Percentiles rank a stretch among this genome's conserved stretches.
Evolutionary conservation across 2,329 filamentous ascomycete genomes (phyloP).

Genomic region (Calonectria ilicicola): DNA sequence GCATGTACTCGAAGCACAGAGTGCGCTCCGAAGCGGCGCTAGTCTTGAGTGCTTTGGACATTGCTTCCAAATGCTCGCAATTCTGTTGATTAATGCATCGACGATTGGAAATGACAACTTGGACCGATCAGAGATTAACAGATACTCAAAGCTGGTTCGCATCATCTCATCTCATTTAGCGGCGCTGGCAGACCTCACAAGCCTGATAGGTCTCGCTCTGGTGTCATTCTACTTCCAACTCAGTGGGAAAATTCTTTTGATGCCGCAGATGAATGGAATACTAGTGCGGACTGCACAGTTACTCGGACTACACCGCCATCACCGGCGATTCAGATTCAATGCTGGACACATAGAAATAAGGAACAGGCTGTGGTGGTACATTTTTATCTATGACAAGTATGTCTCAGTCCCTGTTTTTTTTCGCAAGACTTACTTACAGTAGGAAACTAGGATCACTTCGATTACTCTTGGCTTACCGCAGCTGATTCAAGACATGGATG

Average conservation of each 20-base stretch:
- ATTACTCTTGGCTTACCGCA: not conserved
- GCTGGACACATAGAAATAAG: slow-evolving; percentile 1
- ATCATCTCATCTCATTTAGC: not conserved
- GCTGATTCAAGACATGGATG: not conserved
- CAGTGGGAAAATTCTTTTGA: not conserved
- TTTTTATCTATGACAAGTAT: not conserved
- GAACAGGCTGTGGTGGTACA: not conserved
- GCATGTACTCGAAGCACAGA: not conserved
- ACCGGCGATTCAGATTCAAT: not conserved
- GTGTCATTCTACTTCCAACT: not conserved
- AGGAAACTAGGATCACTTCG: not conserved
- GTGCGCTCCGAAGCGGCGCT: not conserved
- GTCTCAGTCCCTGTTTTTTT: not conserved
- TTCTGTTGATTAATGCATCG: not conserved
- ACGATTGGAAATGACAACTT: not conserved
- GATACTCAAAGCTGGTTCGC: not conserved
- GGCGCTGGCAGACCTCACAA: not conserved
- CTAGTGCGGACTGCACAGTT: not conserved
- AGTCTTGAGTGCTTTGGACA: not conserved
- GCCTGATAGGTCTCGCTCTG: not conserved
- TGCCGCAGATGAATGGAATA: not conserved
- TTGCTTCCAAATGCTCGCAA: not conserved
- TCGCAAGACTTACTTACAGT: not conserved
- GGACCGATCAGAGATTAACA: not conserved
- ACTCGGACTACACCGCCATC: not conserved